Conservation (phyloP, 768 basidiomycete species). For the Hebeloma cylindrosporum region DNA sequence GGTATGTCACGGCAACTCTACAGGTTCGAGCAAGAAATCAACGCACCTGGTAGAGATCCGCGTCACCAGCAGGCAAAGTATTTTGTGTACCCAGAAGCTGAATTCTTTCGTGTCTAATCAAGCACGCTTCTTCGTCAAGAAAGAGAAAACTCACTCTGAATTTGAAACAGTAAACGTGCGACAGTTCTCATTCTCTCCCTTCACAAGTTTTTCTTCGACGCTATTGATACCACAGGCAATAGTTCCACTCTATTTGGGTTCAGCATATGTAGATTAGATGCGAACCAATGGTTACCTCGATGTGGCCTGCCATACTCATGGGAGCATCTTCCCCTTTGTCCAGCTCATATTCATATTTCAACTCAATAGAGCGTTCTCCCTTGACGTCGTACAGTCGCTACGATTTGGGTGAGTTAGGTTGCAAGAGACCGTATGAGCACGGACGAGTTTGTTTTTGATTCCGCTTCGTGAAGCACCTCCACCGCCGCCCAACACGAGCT, state of each 20-base stretch:
- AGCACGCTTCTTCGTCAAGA: neutral
- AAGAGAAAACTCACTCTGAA: slow-evolving; percentile 46
- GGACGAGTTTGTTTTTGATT: slow-evolving; percentile 91
- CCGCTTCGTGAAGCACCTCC: slow-evolving; percentile 85
- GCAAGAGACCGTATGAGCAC: slow-evolving; percentile 26
- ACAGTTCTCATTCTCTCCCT: slow-evolving; percentile 82
- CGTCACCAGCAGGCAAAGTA: slow-evolving; percentile 60
- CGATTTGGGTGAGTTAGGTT: neutral
- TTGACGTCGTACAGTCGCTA: slow-evolving; percentile 72
- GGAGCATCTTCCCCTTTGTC: slow-evolving; percentile 87
- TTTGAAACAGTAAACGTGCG: slow-evolving; percentile 63
- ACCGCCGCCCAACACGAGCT: slow-evolving; percentile 85
- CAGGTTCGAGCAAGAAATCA: neutral
- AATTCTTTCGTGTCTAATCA: slow-evolving; percentile 45
- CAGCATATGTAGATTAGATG: slow-evolving; percentile 3
- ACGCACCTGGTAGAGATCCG: slow-evolving; percentile 86
- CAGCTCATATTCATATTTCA: slow-evolving; percentile 71
- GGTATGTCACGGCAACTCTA: slow-evolving; percentile 13
- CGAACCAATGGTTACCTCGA: slow-evolving; percentile 42
- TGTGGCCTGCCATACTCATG: slow-evolving; percentile 86
- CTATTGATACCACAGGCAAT: slow-evolving; percentile 91
- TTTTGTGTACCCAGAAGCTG: slow-evolving; percentile 47
- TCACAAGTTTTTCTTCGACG: slow-evolving; percentile 54
- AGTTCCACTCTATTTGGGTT: slow-evolving; percentile 40
- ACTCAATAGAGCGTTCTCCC: slow-evolving; percentile 49